Evolutionary conservation across 2,329 filamentous ascomycete genomes (phyloP).

Genomic region (Cryoendolithus antarcticus): DNA sequence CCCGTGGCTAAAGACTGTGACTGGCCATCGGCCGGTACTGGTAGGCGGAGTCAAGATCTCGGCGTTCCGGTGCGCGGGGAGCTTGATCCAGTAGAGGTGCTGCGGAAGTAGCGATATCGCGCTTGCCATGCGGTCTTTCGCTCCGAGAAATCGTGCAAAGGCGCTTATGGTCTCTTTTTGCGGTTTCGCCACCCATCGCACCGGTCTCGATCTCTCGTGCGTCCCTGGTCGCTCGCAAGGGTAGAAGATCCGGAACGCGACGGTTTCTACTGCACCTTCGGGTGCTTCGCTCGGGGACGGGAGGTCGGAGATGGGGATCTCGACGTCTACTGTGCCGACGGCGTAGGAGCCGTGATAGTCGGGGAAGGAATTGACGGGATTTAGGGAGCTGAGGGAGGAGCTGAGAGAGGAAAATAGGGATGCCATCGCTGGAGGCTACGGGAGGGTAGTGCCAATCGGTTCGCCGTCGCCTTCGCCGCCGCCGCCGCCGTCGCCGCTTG

Average conservation of each 20-base stretch:
- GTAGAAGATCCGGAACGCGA: constrained; percentile 75
- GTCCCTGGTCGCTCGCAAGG: constrained; percentile 40
- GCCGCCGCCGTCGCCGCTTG: no score
- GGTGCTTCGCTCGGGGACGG: constrained; percentile 45
- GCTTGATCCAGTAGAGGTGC: constrained; percentile 59
- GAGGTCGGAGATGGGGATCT: constrained; percentile 53
- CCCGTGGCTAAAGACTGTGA: constrained; percentile 77
- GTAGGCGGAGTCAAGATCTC: constrained; percentile 40
- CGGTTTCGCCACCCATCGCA: constrained; percentile 67
- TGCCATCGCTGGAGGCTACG: no score
- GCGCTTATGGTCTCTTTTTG: constrained; percentile 62
- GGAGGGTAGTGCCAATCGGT: no score
- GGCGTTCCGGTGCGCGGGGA: constrained; percentile 63
- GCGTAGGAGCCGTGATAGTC: constrained; percentile 65
- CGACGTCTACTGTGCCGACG: constrained; percentile 69
- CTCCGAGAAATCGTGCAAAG: constrained; percentile 65
- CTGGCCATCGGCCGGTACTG: constrained; percentile 54
- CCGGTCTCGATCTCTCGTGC: constrained; percentile 40
- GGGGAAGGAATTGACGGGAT: constrained; percentile 60
- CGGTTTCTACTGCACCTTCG: constrained; percentile 49
- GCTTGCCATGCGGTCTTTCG: constrained; percentile 29
- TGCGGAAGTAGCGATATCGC: constrained; percentile 37
- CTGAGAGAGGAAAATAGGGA: no score
- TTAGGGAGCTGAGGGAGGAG: constrained; percentile 22
- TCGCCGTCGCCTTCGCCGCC: no score